These are phyloP conservation scores for Takashimella tepidaria DNA, from an alignment of 1,284 basidiomycete genomes.

Conservation along the genomic window DNA sequence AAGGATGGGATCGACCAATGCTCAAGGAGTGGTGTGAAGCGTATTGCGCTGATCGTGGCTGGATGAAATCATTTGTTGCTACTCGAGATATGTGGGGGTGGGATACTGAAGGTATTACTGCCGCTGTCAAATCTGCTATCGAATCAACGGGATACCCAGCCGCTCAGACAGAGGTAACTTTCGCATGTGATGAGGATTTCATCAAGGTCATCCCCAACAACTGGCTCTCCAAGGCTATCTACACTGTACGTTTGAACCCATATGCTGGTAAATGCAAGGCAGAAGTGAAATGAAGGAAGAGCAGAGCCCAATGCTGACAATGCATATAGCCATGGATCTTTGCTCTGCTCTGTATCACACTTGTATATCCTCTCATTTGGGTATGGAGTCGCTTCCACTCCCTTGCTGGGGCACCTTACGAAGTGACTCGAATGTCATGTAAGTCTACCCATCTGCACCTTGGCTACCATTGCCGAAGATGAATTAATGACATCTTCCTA, in stretches of 20 bases:
- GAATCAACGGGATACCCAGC: constrained; percentile 53
- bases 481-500: background rate
- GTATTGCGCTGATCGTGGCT: constrained; percentile 58
- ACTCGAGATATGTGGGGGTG: constrained; percentile 65
- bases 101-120: constrained; percentile 58
- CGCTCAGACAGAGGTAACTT: constrained; percentile 51
- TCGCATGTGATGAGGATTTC: constrained; percentile 47
- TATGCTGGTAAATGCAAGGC: no score
- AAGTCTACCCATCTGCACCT: no score
- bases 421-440: constrained; percentile 23
- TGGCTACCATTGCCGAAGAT: no score
- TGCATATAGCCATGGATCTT: constrained; percentile 54
- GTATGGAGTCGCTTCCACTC: constrained; percentile 49
- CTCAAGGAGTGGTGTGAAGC: constrained; percentile 66
- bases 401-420: constrained; percentile 27
- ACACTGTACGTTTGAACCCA: constrained; percentile 48
- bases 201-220: constrained; percentile 57
- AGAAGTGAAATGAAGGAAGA: background rate
- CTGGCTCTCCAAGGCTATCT: constrained; percentile 56
- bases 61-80: constrained; percentile 63
- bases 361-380: constrained; percentile 70
- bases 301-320: background rate
- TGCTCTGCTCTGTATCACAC: constrained; percentile 58
- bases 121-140: constrained; percentile 56
- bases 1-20: background rate